Conservation (phyloP, 345 rosid genomes). For the Cardamine resedifolia region DNA sequence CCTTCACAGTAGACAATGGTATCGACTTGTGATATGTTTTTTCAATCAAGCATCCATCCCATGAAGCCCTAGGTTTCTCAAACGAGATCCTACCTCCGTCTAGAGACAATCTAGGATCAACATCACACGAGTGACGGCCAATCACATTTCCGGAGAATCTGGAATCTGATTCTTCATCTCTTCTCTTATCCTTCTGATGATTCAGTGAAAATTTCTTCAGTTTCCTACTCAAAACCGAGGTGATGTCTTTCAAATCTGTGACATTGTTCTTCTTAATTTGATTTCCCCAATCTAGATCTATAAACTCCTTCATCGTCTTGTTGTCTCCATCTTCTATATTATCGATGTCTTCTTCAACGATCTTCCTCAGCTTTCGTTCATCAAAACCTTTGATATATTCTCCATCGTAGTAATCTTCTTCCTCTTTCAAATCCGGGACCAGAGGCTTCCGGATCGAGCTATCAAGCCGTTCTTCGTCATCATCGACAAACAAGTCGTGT, state of each 20-base stretch:
- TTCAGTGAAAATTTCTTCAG: slow-evolving; percentile 56
- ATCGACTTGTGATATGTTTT: slow-evolving; percentile 48
- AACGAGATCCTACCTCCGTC: slow-evolving; percentile 58
- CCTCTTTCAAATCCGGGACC: slow-evolving; percentile 29
- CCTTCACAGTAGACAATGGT: slow-evolving; percentile 53
- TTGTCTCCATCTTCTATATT: slow-evolving; percentile 41
- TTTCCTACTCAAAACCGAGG: slow-evolving; percentile 62
- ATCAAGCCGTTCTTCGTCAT: slow-evolving; percentile 37
- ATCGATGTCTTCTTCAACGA: slow-evolving; percentile 38
- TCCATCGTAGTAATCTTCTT: slow-evolving; percentile 24
- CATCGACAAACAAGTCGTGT: slow-evolving; percentile 45
- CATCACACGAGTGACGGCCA: slow-evolving; percentile 64
- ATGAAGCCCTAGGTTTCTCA: slow-evolving; percentile 78
- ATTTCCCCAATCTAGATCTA: slow-evolving; percentile 62
- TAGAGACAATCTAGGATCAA: slow-evolving; percentile 63
- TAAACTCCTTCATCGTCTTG: slow-evolving; percentile 76
- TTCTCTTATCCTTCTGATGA: slow-evolving; percentile 47
- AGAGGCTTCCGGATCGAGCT: slow-evolving; percentile 25
- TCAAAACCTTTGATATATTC: slow-evolving; percentile 35
- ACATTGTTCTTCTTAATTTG: slow-evolving; percentile 48
- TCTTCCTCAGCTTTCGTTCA: slow-evolving; percentile 9
- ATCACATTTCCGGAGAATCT: slow-evolving; percentile 38
- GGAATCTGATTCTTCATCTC: slow-evolving; percentile 23
- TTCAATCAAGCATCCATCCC: slow-evolving; percentile 73
- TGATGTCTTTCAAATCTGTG: slow-evolving; percentile 50